Conservation (phyloP, 1,139 yeast genomes). For the Kazachstania sp. region DNA sequence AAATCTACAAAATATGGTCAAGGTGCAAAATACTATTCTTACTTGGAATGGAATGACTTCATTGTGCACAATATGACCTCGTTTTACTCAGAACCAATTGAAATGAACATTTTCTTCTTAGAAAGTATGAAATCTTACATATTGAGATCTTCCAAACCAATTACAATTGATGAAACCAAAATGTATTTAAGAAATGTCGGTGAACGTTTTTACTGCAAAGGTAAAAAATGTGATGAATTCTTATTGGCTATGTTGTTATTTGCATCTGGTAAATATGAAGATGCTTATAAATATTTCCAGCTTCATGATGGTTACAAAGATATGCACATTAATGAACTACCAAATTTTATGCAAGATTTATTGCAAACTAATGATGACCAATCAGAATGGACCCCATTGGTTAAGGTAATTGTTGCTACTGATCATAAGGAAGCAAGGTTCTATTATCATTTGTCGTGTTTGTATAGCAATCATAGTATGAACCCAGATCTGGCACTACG, state of each 20-base stretch:
- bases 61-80: constrained; percentile 13
- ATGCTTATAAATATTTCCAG: constrained; percentile 22
- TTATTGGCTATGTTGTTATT: constrained; percentile 23
- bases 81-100: constrained; percentile 13
- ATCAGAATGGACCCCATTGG: constrained; percentile 21
- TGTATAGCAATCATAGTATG: constrained; percentile 8
- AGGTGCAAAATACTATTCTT: constrained; percentile 22
- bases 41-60: constrained; percentile 20
- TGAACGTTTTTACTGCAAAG: constrained; percentile 16
- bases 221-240: constrained; percentile 20
- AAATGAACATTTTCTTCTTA: constrained; percentile 17
- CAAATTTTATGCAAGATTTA: constrained; percentile 16
- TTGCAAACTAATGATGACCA: constrained; percentile 2
- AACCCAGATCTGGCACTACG: constrained; percentile 18
- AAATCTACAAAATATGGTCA: constrained; percentile 18
- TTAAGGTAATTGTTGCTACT: constrained; percentile 13
- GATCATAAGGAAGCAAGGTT: constrained; percentile 8
- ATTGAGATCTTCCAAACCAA: constrained; percentile 7
- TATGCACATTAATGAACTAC: constrained; percentile 11
- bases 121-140: constrained; percentile 17
- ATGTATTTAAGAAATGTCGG: constrained; percentile 16
- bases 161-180: constrained; percentile 6
- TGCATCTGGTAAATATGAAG: constrained; percentile 19
- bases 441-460: constrained; percentile 8
- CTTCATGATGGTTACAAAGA: constrained; percentile 20